A percentile compares a stretch with the other conserved stretches of the same genome.
Evolutionary conservation across 2,329 filamentous ascomycete genomes (phyloP).

Genomic region (Fusarium sp.): DNA sequence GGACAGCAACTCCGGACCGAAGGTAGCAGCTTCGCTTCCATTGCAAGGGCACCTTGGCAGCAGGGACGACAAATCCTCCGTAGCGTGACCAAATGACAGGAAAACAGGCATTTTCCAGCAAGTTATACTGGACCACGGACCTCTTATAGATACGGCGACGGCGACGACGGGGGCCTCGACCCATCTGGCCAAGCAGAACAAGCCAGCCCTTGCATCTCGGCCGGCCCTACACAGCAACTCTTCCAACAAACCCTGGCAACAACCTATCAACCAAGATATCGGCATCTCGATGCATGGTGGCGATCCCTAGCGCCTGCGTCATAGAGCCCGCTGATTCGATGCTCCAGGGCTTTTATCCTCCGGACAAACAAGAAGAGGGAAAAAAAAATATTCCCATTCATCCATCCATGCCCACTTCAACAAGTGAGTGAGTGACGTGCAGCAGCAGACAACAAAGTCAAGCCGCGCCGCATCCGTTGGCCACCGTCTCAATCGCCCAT

Average conservation of each 20-base stretch:
- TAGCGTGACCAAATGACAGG: background rate
- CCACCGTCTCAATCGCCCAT: background rate
- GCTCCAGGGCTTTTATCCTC: background rate
- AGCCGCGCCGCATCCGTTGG: conserved; percentile 5
- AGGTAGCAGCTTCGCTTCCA: background rate
- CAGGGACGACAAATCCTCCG: background rate
- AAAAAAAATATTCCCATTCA: background rate
- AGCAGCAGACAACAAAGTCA: background rate
- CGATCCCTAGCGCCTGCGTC: conserved; percentile 29
- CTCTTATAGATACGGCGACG: conserved; percentile 19
- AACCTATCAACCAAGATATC: conserved; percentile 20
- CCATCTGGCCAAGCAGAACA: background rate
- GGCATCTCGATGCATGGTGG: conserved; percentile 24
- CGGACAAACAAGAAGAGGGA: conserved; percentile 3
- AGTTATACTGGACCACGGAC: background rate
- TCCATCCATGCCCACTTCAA: background rate
- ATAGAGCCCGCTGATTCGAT: conserved; percentile 17
- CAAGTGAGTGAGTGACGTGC: background rate
- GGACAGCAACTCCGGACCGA: background rate
- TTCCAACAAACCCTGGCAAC: conserved; percentile 7
- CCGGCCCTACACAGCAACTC: conserved; percentile 6
- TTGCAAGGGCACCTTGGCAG: background rate
- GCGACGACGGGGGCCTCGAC: background rate
- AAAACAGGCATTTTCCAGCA: background rate
- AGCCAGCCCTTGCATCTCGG: conserved; percentile 6